Evolutionary conservation across 1,284 basidiomycete genomes (phyloP).

Genomic region (Naganishia liquefaciens): DNA sequence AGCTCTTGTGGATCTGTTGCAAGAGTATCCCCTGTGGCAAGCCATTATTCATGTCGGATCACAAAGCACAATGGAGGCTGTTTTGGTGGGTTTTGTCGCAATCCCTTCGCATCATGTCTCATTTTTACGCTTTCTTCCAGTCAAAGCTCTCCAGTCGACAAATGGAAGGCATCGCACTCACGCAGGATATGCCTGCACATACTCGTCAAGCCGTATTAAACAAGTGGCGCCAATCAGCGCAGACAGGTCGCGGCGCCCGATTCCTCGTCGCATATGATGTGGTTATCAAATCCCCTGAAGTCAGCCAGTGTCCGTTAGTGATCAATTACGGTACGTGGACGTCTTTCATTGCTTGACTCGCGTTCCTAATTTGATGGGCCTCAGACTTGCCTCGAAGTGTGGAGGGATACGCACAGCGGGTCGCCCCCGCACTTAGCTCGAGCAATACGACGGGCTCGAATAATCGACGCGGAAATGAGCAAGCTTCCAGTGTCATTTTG

Average conservation of each 20-base stretch:
- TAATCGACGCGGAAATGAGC: constrained; percentile 20
- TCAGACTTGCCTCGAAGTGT: constrained; percentile 89
- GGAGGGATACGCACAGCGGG: constrained; percentile 85
- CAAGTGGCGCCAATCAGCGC: constrained; percentile 58
- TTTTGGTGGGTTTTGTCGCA: constrained; percentile 63
- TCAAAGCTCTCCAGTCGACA: constrained; percentile 29
- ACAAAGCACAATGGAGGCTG: constrained; percentile 76
- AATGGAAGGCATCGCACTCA: constrained; percentile 21
- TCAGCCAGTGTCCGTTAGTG: constrained; percentile 84
- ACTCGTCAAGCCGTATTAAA: constrained; percentile 68
- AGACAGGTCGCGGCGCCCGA: constrained; percentile 49
- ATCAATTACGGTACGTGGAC: constrained; percentile 76
- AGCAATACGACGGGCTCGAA: constrained; percentile 12
- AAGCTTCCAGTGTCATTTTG: constrained; percentile 72
- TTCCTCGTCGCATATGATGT: constrained; percentile 89
- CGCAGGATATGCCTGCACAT: constrained; percentile 72
- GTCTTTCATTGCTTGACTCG: not conserved
- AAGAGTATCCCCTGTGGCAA: constrained; percentile 69
- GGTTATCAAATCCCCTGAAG: constrained; percentile 81
- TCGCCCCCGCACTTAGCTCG: constrained; percentile 46
- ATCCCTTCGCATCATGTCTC: not conserved
- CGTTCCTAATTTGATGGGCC: constrained; percentile 25
- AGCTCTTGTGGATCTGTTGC: constrained; percentile 86
- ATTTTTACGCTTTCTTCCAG: constrained; percentile 19
- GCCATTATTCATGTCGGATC: constrained; percentile 89